These are phyloP conservation scores for Coemansia sp. DNA, from an alignment of 192 early-diverging fungal genomes.

Conservation along the genomic window DNA sequence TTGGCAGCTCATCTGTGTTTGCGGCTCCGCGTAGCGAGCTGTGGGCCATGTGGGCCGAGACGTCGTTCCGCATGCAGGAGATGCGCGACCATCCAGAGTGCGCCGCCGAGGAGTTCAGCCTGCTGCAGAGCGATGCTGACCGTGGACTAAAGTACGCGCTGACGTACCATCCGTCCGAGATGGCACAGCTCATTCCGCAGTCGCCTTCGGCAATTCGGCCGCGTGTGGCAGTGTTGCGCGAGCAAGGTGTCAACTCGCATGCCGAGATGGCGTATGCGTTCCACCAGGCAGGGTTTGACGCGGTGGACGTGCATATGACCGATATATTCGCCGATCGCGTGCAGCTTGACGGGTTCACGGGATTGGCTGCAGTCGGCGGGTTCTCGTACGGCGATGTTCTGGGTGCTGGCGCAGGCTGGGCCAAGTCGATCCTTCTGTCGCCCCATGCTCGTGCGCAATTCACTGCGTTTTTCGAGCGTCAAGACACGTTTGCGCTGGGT, in stretches of 20 bases:
- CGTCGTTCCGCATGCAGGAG: constrained; percentile 88
- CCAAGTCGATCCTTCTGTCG: constrained; percentile 84
- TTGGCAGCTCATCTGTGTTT: constrained; percentile 52
- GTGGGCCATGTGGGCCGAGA: constrained; percentile 87
- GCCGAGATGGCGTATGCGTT: constrained; percentile 96
- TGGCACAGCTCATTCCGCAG: constrained; percentile 21
- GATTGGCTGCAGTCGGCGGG: constrained; percentile 93
- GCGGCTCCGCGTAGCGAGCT: constrained; percentile 61
- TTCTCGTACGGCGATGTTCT: constrained; percentile 99
- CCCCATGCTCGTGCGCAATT: constrained; percentile 71
- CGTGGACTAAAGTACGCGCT: constrained; percentile 76
- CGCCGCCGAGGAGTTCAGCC: constrained; percentile 80
- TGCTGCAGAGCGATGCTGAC: constrained; percentile 68
- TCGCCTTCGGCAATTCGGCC: constrained; percentile 53
- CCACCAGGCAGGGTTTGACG: constrained; percentile 87
- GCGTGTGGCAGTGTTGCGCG: constrained; percentile 91
- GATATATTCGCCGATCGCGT: constrained; percentile 75
- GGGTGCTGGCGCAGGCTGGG: constrained; percentile 99
- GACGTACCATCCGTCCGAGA: constrained; percentile 69
- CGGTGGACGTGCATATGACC: constrained; percentile 98
- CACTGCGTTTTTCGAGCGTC: constrained; percentile 73
- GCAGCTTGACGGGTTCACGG: constrained; percentile 70
- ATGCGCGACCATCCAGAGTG: constrained; percentile 87
- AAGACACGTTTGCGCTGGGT: constrained; percentile 93
- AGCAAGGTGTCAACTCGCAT: constrained; percentile 97